Conservation (phyloP, 2,329 filamentous ascomycete species). For the Magnaporthiopsis rhizophila region DNA sequence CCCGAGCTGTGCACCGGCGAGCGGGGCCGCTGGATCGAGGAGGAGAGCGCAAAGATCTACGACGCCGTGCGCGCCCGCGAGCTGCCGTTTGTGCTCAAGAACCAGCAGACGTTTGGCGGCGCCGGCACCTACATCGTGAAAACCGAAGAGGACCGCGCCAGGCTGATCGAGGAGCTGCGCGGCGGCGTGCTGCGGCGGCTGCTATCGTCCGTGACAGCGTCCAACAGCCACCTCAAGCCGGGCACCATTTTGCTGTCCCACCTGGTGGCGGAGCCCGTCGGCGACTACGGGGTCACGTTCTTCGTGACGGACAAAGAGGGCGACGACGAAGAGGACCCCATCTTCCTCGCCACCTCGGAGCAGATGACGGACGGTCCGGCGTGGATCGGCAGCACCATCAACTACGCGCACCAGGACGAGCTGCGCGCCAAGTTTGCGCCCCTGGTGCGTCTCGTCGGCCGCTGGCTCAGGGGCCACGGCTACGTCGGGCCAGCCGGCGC, state of each 20-base stretch:
- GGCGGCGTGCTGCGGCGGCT: conserved; percentile 21
- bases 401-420: conserved; percentile 22
- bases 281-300: conserved; percentile 27
- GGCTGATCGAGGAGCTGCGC: conserved; percentile 17
- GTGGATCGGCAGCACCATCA: conserved; percentile 26
- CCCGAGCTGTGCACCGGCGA: conserved; percentile 19
- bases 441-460: conserved; percentile 13
- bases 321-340: conserved; percentile 9
- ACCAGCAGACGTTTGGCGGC: conserved; percentile 28
- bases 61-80: conserved; percentile 15
- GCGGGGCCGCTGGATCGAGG: conserved; percentile 21
- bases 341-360: conserved; percentile 25
- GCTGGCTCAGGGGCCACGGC: too few relatives aligned
- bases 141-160: conserved; percentile 18
- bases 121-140: conserved; percentile 26
- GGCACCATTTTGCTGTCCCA: conserved; percentile 24
- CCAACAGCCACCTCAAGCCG: conserved; percentile 24
- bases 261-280: conserved; percentile 21
- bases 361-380: conserved; percentile 26
- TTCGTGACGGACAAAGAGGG: conserved; percentile 20
- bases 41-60: conserved; percentile 20
- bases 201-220: conserved; percentile 21
- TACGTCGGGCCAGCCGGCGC: too few relatives aligned
- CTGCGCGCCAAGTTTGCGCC: conserved; percentile 20
- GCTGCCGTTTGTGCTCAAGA: conserved; percentile 29